phyloP scores from a whole-genome alignment of 2,329 filamentous ascomycete species.

The Claviceps sp. region DNA sequence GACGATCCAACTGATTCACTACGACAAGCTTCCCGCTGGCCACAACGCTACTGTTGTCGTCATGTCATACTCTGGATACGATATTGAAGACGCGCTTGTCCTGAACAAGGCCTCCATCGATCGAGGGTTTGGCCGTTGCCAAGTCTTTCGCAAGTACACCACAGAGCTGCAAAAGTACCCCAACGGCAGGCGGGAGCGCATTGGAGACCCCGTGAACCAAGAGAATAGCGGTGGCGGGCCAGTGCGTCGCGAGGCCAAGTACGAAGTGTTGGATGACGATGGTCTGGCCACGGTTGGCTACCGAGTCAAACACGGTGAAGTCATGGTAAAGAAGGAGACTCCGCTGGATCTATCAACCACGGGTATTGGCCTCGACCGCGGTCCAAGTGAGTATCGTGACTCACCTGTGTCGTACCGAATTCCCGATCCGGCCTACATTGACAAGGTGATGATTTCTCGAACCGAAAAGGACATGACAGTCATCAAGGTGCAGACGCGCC shows the following conservation, averaged over 20 bases:
- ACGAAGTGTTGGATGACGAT: slow-evolving; percentile 66
- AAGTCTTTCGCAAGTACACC: slow-evolving; percentile 92
- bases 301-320: slow-evolving; percentile 63
- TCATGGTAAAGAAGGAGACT: slow-evolving; percentile 80
- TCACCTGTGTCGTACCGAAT: slow-evolving; percentile 68
- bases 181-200: slow-evolving; percentile 59
- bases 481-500: slow-evolving; percentile 90
- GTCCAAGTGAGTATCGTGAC: slow-evolving; percentile 51
- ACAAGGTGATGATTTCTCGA: slow-evolving; percentile 89
- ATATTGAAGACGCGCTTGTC: slow-evolving; percentile 96
- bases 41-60: slow-evolving; percentile 97
- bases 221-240: slow-evolving; percentile 45
- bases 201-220: slow-evolving; percentile 42
- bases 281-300: slow-evolving; percentile 81
- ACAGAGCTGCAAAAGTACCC: slow-evolving; percentile 79
- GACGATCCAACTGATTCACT: slow-evolving; percentile 91
- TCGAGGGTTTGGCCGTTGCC: slow-evolving; percentile 87
- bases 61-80: slow-evolving; percentile 98
- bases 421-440: slow-evolving; percentile 75
- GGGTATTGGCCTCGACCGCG: slow-evolving; percentile 54
- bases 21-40: slow-evolving; percentile 91
- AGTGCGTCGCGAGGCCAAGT: slow-evolving; percentile 49
- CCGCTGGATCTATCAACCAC: slow-evolving; percentile 66
- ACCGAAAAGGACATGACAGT: slow-evolving; percentile 77
- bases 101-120: slow-evolving; percentile 94